Base-by-base conservation (phyloP, 73 alveolate genomes). In the Effrenium voratum region DNA sequence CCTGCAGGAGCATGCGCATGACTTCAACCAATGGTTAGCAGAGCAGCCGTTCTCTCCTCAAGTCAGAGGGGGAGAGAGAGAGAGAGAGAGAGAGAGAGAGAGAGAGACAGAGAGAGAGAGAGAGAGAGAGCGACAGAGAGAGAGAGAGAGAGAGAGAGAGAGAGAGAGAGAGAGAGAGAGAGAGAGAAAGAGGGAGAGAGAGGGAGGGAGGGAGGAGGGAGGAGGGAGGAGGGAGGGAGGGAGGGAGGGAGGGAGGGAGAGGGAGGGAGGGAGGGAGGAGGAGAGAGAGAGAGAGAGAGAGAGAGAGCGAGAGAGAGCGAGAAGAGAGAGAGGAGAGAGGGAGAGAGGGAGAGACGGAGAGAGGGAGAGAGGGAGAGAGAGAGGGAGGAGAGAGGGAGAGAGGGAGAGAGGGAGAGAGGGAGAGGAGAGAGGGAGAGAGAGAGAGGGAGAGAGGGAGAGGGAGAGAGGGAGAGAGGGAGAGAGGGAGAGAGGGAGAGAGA, bases 1-100 rank as follows among this genome's bases (percentile, higher is more conserved):
- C n/a, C n/a, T n/a, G n/a, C n/a, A n/a, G n/a, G 96, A 88, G 86
- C 85, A 88, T 66, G 96, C 96, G n/a, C 40, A 28, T 1, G 96
- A 88, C 86, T 88, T 88, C 86, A 88, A 88, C 55, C 30, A 30
- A 34, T 88, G 96, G 96, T 50, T 88, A 57, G 96, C 82, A 36
- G 82, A 72, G n/a, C 82, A 72, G 47, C 46, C 22, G 82, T 47
- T 28, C 13, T 47, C 13, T 12, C 38, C 82, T 36, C 82, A 72
- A 26, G 22, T 3, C 46, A 32, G 43, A n/a, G 66, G 66, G 19
- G 66, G 66, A 52, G 66, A 52, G 66, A 52, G 66, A 52, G 66
- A 52, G 66, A 52, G 66, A 52, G 66, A 52, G 66, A 52, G 66
- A 52, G 66, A 52, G 66, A 52, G 66, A 52, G 66, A 52, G 66